Evolutionary conservation across 2,329 filamentous ascomycete genomes (phyloP), one percentile per base, ranked within the genome.

Genomic region (Trichoderma gracile): DNA sequence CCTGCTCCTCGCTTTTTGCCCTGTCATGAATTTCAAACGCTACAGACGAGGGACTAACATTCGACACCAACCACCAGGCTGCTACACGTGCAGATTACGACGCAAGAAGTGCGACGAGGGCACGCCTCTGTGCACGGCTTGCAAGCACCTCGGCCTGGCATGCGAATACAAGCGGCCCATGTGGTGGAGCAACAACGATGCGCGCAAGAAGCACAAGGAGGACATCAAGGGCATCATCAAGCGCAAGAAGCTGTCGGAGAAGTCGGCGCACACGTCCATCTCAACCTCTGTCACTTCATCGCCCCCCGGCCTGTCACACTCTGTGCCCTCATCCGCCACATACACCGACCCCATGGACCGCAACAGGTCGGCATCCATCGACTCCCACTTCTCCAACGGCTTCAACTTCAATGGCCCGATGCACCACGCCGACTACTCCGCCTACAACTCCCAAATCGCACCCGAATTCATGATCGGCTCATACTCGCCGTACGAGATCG

Each of bases 191-290:
- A 97, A 95, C 82, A 90, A 91, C 73, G 93, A 97, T 68, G 87
- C 90, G 73, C 85, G 95, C 70, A 87, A 89, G 71, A 81, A 88
- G 64, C 92, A 97, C 77, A 99, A 98, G 81, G 95, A 98, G 75
- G 82, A 89, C 70, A 96, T 99, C 84, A 99, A 99, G 84, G 89
- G 90, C 78, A 92, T 94, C 78, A 98, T 99, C 83, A 97, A 97
- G 86, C 87, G 89, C 75, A 98, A 95, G 75, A 98, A 98, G 85
- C 84, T 96, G 70, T 88, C 89, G 27, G 94, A 97, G 79, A 97
- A 97, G 86, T 83, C 86, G 59, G 83, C 87, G 59, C 58, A 61
- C 23, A 79, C 82, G 72, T 80, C 80, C 50, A 81, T 86, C 63
- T 81, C 83, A 68, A 82, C 82, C 61, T 81, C 84, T 46, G 79